Evolutionary conservation across 169 alveolate genomes (phyloP).

Genomic region (Prorocentrum cordatum): DNA sequence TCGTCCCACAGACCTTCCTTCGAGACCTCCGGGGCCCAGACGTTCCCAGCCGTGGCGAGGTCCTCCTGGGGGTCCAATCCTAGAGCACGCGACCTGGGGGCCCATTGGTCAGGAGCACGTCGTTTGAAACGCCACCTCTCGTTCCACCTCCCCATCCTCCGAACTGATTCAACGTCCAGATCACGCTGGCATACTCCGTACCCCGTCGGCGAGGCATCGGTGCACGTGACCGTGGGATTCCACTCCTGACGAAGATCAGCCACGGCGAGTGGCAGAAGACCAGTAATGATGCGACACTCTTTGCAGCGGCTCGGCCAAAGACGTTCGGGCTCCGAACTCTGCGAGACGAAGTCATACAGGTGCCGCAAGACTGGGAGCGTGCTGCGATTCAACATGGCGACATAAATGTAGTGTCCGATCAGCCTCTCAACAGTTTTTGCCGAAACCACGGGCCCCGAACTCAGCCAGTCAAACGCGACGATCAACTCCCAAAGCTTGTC

Average conservation of each 20-base stretch:
- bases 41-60: too few species aligned
- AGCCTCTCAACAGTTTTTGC: neutral
- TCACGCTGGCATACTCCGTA: neutral
- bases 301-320: neutral
- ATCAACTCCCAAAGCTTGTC: neutral
- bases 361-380: too few species aligned
- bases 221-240: neutral
- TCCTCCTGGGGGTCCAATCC: too few species aligned
- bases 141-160: neutral
- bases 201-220: neutral
- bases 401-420: too few species aligned
- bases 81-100: neutral
- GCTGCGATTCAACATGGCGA: too few species aligned
- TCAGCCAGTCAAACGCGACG: neutral
- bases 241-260: neutral
- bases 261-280: neutral
- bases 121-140: neutral
- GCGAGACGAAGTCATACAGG: neutral
- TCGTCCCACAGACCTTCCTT: too few species aligned
- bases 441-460: neutral
- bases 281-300: neutral
- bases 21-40: too few species aligned
- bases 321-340: neutral
- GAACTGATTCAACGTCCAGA: neutral
- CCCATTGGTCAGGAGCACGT: neutral